Base-by-base conservation (phyloP, 495 filamentous ascomycete genomes). In the Pyrenula massariospora region DNA sequence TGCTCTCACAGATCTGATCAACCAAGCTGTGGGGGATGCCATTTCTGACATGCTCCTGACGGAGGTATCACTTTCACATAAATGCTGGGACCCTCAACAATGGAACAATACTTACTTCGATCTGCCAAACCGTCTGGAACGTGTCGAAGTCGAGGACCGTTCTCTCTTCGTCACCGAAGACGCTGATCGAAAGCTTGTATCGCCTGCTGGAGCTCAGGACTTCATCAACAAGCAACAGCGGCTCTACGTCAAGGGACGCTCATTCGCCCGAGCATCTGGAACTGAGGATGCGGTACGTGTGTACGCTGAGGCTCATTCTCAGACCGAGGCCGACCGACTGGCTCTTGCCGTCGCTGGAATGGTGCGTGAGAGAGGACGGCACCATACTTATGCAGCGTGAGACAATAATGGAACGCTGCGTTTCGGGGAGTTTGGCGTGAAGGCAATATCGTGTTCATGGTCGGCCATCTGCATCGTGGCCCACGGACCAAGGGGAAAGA, bases 201-300 rank as follows among this genome's bases (percentile, higher is more conserved):
- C 82, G 52, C 93, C 93, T 1, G 69, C 77, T 1, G 86, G 88
- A 25, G 80, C 88, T 42, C 93, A 98, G 72, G 77, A 74, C 8
- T 80, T 87, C 65, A 96, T 98, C 60, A 91, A 97, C 69, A 79
- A 81, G 24, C 73, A 87, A 49, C 91, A 96, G 42, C 86, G 84
- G 62, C 95, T 95, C 63, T 95, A 90, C 70, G 90, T 89, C 66
- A 85, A 91, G 59, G 93, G 91, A 3, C 78, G 93, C 49, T 82
- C 86, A 49, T 98, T 98, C 68, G 93, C 89, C 23, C 83, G 93
- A 60, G 89, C 93, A 22, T 91, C 86, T 59, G 93, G 93, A 36
- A 98, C 93, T 1, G 93, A 98, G 70, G 93, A 98, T 71, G 93
- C 90, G 0, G 90, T 96, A 57, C 78, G 93, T 60, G 91, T 98